phyloP scores from a whole-genome alignment of 2,329 filamentous ascomycete genomes.

The Aspergillus spinulosporus region DNA sequence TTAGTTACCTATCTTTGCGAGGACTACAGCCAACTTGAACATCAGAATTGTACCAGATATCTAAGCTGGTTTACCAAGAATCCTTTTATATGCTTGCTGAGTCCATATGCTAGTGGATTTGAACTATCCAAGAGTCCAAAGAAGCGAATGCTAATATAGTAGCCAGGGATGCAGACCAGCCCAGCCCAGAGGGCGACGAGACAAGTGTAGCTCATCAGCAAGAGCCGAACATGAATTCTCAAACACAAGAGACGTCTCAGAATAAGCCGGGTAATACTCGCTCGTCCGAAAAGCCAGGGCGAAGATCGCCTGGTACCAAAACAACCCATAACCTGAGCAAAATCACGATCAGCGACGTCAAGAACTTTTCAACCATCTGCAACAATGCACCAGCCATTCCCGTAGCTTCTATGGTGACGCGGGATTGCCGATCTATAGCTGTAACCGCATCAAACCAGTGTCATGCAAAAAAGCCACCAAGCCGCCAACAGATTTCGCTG shows the following conservation, averaged over 20 bases:
- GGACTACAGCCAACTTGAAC: background rate
- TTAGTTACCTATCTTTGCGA: background rate
- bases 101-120: conserved; percentile 10
- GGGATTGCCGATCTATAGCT: conserved; percentile 25
- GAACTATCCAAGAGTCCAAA: conserved; percentile 7
- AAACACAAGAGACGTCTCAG: background rate
- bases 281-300: conserved; percentile 1
- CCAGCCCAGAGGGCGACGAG: conserved; percentile 2
- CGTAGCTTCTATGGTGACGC: conserved; percentile 27
- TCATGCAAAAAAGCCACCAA: conserved; percentile 25
- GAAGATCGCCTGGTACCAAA: conserved; percentile 10
- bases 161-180: background rate
- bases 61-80: background rate
- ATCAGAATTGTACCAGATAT: background rate
- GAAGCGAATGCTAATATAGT: conserved; percentile 1
- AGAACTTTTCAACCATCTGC: conserved; percentile 23
- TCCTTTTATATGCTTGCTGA: conserved; percentile 3
- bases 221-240: conserved; percentile 10
- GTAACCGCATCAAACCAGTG: conserved; percentile 20
- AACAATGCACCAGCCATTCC: conserved; percentile 20
- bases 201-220: conserved; percentile 6
- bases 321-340: conserved; percentile 11
- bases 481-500: conserved; percentile 21
- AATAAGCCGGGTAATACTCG: conserved; percentile 3
- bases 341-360: conserved; percentile 19